Evolutionary conservation across 345 rosid genomes (phyloP).

Genomic region (Aquilaria yunnanensis): DNA sequence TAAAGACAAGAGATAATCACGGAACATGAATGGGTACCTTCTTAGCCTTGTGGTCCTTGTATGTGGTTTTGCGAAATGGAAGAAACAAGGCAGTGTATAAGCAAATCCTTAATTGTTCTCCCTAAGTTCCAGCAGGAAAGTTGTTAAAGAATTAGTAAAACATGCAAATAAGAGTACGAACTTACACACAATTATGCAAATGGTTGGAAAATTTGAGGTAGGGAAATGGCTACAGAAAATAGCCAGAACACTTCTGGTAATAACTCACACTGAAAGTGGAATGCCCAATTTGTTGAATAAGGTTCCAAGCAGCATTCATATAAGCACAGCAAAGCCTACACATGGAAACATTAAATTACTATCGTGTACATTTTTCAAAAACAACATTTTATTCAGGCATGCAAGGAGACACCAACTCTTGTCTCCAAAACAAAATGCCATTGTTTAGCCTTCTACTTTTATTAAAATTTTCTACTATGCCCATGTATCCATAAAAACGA

Average conservation of each 20-base stretch:
- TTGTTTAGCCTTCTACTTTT: too few relatives aligned
- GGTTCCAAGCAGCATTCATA: slow-evolving; percentile 62
- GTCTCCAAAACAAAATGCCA: too few relatives aligned
- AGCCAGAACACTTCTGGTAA: background rate
- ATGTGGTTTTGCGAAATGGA: slow-evolving; percentile 48
- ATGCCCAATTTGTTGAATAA: slow-evolving; percentile 46
- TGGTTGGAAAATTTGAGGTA: slow-evolving; percentile 1
- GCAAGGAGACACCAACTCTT: too few relatives aligned
- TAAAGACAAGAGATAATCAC: background rate
- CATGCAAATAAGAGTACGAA: background rate
- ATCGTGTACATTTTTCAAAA: too few relatives aligned
- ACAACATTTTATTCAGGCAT: too few relatives aligned
- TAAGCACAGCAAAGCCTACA: slow-evolving; percentile 59
- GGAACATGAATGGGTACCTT: slow-evolving; percentile 30
- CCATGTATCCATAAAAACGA: too few relatives aligned
- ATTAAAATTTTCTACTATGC: too few relatives aligned
- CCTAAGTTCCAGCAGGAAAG: slow-evolving; percentile 38
- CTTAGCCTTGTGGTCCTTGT: slow-evolving; percentile 60
- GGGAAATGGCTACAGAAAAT: background rate
- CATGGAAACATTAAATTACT: background rate
- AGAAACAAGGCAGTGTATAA: slow-evolving; percentile 82
- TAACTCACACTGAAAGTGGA: slow-evolving; percentile 54
- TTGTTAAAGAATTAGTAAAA: background rate
- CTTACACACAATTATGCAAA: background rate
- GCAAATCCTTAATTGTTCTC: slow-evolving; percentile 66